Base-by-base conservation (phyloP, 495 filamentous ascomycete species). In the Filosporella fistucella region DNA sequence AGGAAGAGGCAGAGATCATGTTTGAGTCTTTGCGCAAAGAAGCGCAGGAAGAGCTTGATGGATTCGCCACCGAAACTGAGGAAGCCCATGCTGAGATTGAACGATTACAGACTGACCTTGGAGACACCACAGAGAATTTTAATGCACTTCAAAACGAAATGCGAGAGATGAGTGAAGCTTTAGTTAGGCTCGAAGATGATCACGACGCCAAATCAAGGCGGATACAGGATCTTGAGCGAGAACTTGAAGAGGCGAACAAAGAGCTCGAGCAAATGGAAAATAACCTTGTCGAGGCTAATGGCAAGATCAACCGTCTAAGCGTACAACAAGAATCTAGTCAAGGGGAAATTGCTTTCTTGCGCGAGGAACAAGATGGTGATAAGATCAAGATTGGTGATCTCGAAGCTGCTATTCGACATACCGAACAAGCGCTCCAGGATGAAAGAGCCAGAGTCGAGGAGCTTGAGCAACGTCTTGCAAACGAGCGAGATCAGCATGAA, bases 381-480 rank as follows among this genome's bases (percentile, higher is more conserved):
- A 98, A 97, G 76, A 96, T 98, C 60, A 89, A 89, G 63, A 98
- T 97, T 54, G 89, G 93, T 17, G 88, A 96, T 54, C 71, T 97
- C 3, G 89, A 96, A 58, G 84, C 84, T 9, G 78, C 82, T 18
- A 68, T 96, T 12, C 86, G 88, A 62, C 82, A 79, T 28, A 77
- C 81, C 46, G 79, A 89, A 60, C 74, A 84, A 52, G 76, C 69
- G 25, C 68, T 96, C 23, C 74, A 82, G 30, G 90, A 88, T 37
- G 90, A 96, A 58, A 83, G 80, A 59, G 91, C 95, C 38, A 82
- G 85, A 37, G 73, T 78, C 24, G 74, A 76, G 33, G 90, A 95
- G 52, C 70, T 95, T 12, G 89, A 95, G 58, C 76, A 85, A 38
- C 77, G 83, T 4, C 71, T 95, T 24, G 75, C 82, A 8, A 76